Evolutionary conservation across 2,329 filamentous ascomycete species (phyloP).

Genomic region (Dactylellina sp.): DNA sequence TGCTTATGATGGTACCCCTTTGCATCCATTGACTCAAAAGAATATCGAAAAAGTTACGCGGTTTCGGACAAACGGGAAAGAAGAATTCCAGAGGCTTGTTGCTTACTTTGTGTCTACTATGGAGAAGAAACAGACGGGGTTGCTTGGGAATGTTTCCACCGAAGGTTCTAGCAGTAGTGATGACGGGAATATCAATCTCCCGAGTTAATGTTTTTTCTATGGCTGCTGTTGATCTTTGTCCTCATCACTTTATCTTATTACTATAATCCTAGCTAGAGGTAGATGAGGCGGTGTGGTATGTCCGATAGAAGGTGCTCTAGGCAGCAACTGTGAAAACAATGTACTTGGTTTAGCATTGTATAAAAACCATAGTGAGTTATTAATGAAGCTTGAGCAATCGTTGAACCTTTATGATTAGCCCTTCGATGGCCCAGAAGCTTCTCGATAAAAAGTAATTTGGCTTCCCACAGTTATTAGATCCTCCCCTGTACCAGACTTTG

Average conservation of each 20-base stretch:
- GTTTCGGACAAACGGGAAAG: conserved; percentile 75
- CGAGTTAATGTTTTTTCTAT: not conserved
- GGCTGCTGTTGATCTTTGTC: too few relatives aligned
- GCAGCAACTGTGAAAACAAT: too few relatives aligned
- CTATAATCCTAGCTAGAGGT: too few relatives aligned
- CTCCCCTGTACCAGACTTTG: conserved; percentile 30
- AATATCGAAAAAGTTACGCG: conserved; percentile 87
- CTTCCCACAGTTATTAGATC: conserved; percentile 42
- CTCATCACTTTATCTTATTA: too few relatives aligned
- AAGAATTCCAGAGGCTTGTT: conserved; percentile 76
- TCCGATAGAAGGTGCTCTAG: too few relatives aligned
- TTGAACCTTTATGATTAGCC: too few relatives aligned
- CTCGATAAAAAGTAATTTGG: conserved; percentile 46
- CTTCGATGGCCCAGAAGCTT: conserved; percentile 42
- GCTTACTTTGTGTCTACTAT: conserved; percentile 58
- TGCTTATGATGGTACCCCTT: conserved; percentile 68
- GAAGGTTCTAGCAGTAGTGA: not conserved
- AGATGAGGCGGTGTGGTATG: too few relatives aligned
- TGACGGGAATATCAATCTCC: not conserved
- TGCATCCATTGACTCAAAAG: conserved; percentile 77
- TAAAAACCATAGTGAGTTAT: too few relatives aligned
- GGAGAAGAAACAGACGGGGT: conserved; percentile 59
- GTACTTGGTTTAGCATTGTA: too few relatives aligned
- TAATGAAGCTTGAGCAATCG: too few relatives aligned
- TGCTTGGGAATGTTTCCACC: not conserved